These are phyloP conservation scores for Galerina marginata DNA, from an alignment of 768 basidiomycete genomes.

Conservation along the genomic window DNA sequence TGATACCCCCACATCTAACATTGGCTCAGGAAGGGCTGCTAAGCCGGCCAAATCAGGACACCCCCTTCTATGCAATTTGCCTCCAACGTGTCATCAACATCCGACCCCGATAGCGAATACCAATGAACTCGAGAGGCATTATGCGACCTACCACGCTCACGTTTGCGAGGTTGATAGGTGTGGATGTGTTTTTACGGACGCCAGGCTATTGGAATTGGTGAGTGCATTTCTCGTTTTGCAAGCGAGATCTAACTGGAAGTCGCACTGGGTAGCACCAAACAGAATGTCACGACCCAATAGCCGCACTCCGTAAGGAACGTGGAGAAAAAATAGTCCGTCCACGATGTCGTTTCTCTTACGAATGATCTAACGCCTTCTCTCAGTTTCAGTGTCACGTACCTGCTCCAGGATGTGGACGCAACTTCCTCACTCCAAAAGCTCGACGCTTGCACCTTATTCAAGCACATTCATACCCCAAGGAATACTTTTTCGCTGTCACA, in stretches of 20 bases:
- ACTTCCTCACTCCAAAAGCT: slow-evolving; percentile 75
- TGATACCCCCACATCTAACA: slow-evolving; percentile 2
- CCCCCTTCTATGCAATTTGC: slow-evolving; percentile 71
- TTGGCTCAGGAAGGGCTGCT: slow-evolving; percentile 3
- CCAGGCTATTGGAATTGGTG: slow-evolving; percentile 78
- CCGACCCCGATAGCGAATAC: slow-evolving; percentile 70
- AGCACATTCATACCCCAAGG: slow-evolving; percentile 82
- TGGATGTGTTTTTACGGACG: slow-evolving; percentile 86
- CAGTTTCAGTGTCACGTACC: slow-evolving; percentile 82
- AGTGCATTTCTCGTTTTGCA: slow-evolving; percentile 36
- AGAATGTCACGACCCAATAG: slow-evolving; percentile 88
- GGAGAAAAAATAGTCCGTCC: slow-evolving; percentile 84
- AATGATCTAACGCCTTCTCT: slow-evolving; percentile 7
- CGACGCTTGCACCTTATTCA: slow-evolving; percentile 84
- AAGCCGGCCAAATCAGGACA: slow-evolving; percentile 2
- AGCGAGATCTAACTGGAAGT: neutral
- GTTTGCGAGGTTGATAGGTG: slow-evolving; percentile 76
- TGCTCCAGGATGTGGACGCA: slow-evolving; percentile 52
- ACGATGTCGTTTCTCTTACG: slow-evolving; percentile 1
- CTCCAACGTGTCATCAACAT: slow-evolving; percentile 78
- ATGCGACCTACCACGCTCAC: slow-evolving; percentile 83
- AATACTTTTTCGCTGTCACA: slow-evolving; percentile 91
- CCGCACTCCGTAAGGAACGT: slow-evolving; percentile 74
- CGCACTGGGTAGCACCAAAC: slow-evolving; percentile 65
- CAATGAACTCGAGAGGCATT: slow-evolving; percentile 81